A percentile compares a stretch with the other conserved stretches of the same genome.
These are phyloP conservation scores for Leccinum uliginosum DNA, from an alignment of 768 basidiomycete species.

Conservation along the genomic window DNA sequence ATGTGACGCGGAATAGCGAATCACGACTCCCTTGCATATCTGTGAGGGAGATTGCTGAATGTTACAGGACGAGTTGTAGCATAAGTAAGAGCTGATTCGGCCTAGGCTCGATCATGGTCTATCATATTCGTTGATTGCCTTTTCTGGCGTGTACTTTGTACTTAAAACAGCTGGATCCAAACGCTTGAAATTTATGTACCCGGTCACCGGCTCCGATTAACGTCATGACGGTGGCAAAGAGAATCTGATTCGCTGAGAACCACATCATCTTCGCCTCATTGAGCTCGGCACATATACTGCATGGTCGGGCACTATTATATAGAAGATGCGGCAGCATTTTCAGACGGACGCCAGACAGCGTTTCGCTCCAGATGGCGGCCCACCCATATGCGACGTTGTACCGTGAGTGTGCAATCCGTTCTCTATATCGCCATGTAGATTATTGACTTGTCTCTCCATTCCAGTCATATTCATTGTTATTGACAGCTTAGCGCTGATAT, in stretches of 20 bases:
- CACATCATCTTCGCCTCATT: background rate
- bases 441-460: background rate
- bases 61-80: too few relatives aligned
- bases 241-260: background rate
- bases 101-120: too few relatives aligned
- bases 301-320: background rate
- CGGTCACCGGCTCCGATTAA: too few relatives aligned
- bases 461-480: slow-evolving; percentile 5
- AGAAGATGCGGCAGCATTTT: background rate
- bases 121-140: too few relatives aligned
- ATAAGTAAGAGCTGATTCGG: too few relatives aligned
- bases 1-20: too few relatives aligned
- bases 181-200: too few relatives aligned
- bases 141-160: too few relatives aligned
- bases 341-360: background rate
- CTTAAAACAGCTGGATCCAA: too few relatives aligned
- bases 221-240: too few relatives aligned
- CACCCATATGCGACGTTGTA: background rate
- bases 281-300: background rate
- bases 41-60: too few relatives aligned
- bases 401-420: background rate
- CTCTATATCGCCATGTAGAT: background rate
- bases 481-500: slow-evolving; percentile 1
- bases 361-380: background rate
- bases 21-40: too few relatives aligned